Evolutionary conservation across 495 filamentous ascomycete genomes (phyloP).

Genomic region (Rostrohypoxylon terebratum): DNA sequence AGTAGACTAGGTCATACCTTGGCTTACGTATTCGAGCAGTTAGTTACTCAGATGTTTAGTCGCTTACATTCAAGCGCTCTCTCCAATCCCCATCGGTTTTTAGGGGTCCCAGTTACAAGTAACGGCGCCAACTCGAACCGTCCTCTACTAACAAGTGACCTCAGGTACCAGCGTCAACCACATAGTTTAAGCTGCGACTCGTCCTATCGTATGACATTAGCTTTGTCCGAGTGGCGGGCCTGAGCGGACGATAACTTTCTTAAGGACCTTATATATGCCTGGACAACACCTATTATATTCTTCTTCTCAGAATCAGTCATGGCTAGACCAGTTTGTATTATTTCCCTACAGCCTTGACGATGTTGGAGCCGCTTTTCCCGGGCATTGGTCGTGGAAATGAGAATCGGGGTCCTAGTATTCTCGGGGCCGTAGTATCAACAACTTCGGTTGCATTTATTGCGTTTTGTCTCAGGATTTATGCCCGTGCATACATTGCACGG

Average conservation of each 20-base stretch:
- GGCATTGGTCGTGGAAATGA: constrained; percentile 45
- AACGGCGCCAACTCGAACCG: constrained; percentile 4
- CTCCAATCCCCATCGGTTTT: constrained; percentile 6
- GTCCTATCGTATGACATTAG: not conserved
- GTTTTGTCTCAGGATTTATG: constrained; percentile 56
- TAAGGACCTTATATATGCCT: not conserved
- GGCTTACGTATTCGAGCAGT: not conserved
- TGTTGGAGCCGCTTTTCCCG: constrained; percentile 13
- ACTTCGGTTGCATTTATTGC: constrained; percentile 52
- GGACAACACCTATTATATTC: not conserved
- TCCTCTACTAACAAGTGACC: not conserved
- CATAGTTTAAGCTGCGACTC: not conserved
- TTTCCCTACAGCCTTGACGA: constrained; percentile 1
- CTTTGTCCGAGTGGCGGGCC: not conserved
- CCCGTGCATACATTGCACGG: constrained; percentile 57
- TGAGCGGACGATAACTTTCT: not conserved
- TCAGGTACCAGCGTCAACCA: not conserved
- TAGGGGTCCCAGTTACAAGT: not conserved
- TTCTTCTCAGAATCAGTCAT: not conserved
- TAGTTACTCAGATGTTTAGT: not conserved
- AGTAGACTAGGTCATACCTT: not conserved
- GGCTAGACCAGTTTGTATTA: not conserved
- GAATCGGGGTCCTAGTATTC: constrained; percentile 56
- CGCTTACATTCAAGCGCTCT: not conserved
- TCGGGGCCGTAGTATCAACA: constrained; percentile 54